phyloP scores from a whole-genome alignment of 2,329 filamentous ascomycete species.

The Teratosphaeria viscida region DNA sequence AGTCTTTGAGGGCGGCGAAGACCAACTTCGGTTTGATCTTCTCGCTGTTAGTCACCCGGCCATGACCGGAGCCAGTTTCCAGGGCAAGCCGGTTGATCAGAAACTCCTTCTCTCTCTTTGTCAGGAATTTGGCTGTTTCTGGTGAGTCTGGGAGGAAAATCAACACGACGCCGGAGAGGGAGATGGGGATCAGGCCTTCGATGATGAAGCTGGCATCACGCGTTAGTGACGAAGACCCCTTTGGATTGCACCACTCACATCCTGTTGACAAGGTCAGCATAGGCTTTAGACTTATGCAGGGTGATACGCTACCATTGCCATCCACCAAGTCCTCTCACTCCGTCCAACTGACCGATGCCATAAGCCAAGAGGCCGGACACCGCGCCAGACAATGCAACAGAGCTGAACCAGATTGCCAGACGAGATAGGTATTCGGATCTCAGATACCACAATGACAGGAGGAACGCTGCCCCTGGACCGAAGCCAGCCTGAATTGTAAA shows the following conservation, averaged over 20 bases:
- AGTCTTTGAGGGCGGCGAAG: constrained; percentile 34
- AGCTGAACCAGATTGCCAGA: constrained; percentile 26
- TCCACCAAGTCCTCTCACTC: constrained; percentile 46
- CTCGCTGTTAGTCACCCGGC: constrained; percentile 12
- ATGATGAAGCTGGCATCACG: constrained; percentile 59
- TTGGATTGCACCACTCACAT: background rate
- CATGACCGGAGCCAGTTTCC: constrained; percentile 9
- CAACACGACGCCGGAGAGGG: constrained; percentile 12
- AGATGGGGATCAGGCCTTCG: constrained; percentile 21
- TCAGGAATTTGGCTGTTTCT: constrained; percentile 52
- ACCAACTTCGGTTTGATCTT: constrained; percentile 26
- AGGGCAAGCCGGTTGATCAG: constrained; percentile 32
- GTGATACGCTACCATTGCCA: constrained; percentile 43
- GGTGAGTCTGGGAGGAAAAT: constrained; percentile 53
- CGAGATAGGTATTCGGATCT: constrained; percentile 23
- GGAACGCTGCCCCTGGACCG: constrained; percentile 41
- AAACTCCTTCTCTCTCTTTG: constrained; percentile 40
- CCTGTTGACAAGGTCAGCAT: background rate
- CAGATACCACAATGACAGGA: constrained; percentile 25
- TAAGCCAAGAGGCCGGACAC: constrained; percentile 28
- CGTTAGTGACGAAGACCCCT: background rate
- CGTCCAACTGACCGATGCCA: constrained; percentile 47
- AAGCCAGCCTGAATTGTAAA: constrained; percentile 45
- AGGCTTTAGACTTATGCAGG: background rate
- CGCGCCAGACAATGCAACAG: constrained; percentile 25